These are phyloP conservation scores for Batkoa obscura DNA, from an alignment of 371 early-diverging fungal genomes.

Conservation along the genomic window DNA sequence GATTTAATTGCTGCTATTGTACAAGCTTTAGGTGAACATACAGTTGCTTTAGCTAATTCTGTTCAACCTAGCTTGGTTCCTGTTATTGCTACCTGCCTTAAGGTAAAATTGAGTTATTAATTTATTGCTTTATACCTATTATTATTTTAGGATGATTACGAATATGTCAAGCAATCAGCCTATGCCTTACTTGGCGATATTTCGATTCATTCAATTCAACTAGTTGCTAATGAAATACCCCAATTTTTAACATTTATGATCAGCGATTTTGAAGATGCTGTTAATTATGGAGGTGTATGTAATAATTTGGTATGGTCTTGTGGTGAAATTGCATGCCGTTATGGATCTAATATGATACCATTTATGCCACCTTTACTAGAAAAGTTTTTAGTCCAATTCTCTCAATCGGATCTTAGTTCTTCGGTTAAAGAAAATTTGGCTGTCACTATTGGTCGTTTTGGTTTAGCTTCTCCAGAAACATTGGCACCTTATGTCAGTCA, in stretches of 20 bases:
- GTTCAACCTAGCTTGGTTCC: constrained; percentile 52
- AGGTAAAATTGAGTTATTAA: constrained; percentile 18
- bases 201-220: constrained; percentile 59
- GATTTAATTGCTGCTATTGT: constrained; percentile 84
- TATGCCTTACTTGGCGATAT: constrained; percentile 88
- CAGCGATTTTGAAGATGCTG: no score
- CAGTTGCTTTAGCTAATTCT: constrained; percentile 47
- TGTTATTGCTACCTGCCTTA: constrained; percentile 57
- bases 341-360: constrained; percentile 15
- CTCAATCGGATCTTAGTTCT: constrained; percentile 50
- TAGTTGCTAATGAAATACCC: constrained; percentile 38
- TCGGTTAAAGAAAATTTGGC: constrained; percentile 83
- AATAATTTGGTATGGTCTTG: constrained; percentile 93
- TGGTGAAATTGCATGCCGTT: constrained; percentile 80
- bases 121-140: neutral
- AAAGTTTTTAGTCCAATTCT: constrained; percentile 14
- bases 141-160: constrained; percentile 21
- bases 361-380: constrained; percentile 1
- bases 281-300: constrained; percentile 43
- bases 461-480: constrained; percentile 54
- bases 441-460: constrained; percentile 83
- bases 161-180: constrained; percentile 78
- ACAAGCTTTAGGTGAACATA: constrained; percentile 64
- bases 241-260: constrained; percentile 50
- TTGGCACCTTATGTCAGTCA: constrained; percentile 58